Evolutionary conservation across 805 yeast genomes (phyloP), one percentile per base, ranked within the genome.

Genomic region (Hanseniaspora meyeri): DNA sequence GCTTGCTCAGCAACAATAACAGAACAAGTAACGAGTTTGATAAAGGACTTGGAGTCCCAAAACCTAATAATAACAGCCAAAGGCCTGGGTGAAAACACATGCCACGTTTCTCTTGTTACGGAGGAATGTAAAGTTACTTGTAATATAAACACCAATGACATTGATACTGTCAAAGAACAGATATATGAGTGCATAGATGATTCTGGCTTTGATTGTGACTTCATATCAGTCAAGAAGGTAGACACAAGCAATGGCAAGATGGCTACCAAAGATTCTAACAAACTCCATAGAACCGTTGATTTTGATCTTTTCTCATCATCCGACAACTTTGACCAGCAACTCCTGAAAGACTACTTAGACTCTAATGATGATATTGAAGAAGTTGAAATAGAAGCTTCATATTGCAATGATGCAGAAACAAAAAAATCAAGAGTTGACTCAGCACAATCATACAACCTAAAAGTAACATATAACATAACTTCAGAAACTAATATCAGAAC

Each of bases 1-100:
- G 78, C 95, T 1, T 91, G 97, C 65, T 77, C 86, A 0, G 74
- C 83, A 1, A 72, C 93, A 0, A 79, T 91, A 24, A 78, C 82
- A 0, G 68, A 70, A 24, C 82, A 82, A 43, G 43, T 51, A 2
- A 27, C 43, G 8, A 12, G 4, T 9, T 17, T 37, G 3, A 9
- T 51, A 19, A 36, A 29, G 5, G n/a, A 51, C 0, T 11, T 43
- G 34, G 43, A 43, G 12, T 19, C 14, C 16, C 19, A 43, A 4
- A 5, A 19, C 14, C 11, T 29, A 0, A 69, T 71, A 0, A 85
- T 85, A 1, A 85, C 87, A 1, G 49, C 63, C 1, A 64, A 68
- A 4, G 87, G 76, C 0, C 9, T 45, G 7, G 3, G 20, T 7
- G 74, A 77, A 2, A 46, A 46, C 12, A 32, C 31, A 17, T 46